phyloP scores from a whole-genome alignment of 179 eudicot genomes.

The Nepenthes alata region DNA sequence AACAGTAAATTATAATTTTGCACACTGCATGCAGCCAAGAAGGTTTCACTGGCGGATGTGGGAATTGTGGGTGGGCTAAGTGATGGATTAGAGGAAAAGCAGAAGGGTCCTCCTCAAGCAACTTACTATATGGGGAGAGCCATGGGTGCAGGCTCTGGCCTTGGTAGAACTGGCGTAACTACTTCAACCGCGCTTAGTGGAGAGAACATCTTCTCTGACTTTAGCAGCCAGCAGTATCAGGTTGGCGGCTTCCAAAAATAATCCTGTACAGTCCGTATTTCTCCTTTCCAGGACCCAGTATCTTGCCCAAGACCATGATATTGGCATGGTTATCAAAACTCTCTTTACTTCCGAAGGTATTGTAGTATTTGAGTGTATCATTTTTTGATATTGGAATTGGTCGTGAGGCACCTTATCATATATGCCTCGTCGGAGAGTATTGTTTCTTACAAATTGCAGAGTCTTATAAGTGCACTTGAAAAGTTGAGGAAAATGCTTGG shows the following conservation, averaged over 20 bases:
- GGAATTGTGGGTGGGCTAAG: slow-evolving; percentile 75
- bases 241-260: slow-evolving; percentile 54
- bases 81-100: slow-evolving; percentile 51
- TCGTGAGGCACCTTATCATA: too few species aligned
- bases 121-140: slow-evolving; percentile 73
- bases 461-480: too few species aligned
- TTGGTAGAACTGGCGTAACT: slow-evolving; percentile 28
- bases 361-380: neutral
- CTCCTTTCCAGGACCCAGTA: neutral
- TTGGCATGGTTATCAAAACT: neutral
- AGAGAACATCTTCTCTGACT: slow-evolving; percentile 62
- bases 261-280: slow-evolving; percentile 11
- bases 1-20: neutral
- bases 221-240: slow-evolving; percentile 36
- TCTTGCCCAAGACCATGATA: neutral
- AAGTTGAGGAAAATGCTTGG: too few species aligned
- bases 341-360: neutral
- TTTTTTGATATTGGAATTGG: neutral
- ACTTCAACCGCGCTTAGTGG: slow-evolving; percentile 24
- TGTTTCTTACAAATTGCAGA: too few species aligned
- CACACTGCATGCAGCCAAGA: slow-evolving; percentile 55
- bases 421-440: too few species aligned
- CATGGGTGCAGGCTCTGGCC: slow-evolving; percentile 61
- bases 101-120: slow-evolving; percentile 33
- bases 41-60: slow-evolving; percentile 66